Conservation (phyloP, 495 filamentous ascomycete species). For the Penicillium chermesinum region DNA sequence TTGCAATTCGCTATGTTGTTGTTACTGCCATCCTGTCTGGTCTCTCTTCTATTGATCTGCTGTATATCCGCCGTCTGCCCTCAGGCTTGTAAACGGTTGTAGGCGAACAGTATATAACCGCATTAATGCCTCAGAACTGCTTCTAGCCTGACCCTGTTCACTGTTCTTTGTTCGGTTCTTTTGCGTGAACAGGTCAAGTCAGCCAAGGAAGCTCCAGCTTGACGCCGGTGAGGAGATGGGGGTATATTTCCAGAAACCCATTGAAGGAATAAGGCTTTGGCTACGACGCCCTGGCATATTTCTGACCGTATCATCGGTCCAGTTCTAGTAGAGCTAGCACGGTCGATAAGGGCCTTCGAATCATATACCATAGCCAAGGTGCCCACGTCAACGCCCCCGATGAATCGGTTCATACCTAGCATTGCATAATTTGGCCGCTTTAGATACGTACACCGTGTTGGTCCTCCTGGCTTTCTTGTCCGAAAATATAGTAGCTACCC, state of each 20-base stretch:
- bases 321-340: no score
- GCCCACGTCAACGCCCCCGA: constrained; percentile 30
- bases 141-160: not conserved
- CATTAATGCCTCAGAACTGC: not conserved
- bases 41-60: not conserved
- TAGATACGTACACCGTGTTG: no score
- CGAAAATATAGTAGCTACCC: no score
- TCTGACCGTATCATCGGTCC: no score
- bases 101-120: not conserved
- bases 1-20: no score
- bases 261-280: no score
- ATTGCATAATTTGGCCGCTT: constrained; percentile 20
- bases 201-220: not conserved
- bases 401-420: constrained; percentile 21
- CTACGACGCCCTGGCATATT: no score
- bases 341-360: no score
- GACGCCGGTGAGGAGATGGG: not conserved
- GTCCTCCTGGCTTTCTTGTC: no score
- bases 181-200: not conserved
- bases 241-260: not conserved
- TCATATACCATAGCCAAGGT: constrained; percentile 27
- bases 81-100: not conserved
- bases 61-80: not conserved
- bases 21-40: no score
- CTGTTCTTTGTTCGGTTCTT: not conserved